Evolutionary conservation across 78 protist genomes (phyloP).

Genomic region (Mantamonas sphyraenae): DNA sequence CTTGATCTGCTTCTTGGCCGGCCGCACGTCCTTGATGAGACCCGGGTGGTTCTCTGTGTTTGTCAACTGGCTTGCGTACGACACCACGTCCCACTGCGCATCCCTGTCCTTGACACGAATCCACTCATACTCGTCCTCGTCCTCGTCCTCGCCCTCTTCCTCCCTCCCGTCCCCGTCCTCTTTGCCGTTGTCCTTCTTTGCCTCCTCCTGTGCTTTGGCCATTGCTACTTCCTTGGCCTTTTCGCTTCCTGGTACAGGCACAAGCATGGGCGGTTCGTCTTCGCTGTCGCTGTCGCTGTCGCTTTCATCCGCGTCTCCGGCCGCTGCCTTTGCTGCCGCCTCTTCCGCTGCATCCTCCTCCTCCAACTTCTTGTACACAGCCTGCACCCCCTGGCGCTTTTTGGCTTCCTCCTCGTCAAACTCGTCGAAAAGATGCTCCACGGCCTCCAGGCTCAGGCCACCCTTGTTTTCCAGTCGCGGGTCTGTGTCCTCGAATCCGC

Average conservation of each 20-base stretch:
- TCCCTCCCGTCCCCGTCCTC: neutral
- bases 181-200: neutral
- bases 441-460: neutral
- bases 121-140: neutral
- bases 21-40: neutral
- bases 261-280: neutral
- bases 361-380: no score
- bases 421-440: neutral
- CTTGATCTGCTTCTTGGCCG: neutral
- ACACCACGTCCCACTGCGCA: neutral
- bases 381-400: no score
- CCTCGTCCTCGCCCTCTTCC: neutral
- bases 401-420: neutral
- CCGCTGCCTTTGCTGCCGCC: no score
- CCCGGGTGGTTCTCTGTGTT: slow-evolving; percentile 2
- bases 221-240: neutral
- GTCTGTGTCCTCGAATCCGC: slow-evolving; percentile 16
- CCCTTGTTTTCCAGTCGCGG: neutral
- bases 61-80: no score
- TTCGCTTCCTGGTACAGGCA: neutral
- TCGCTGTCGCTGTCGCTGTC: neutral
- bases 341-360: no score
- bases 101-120: neutral
- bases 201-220: neutral
- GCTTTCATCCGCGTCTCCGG: neutral